These are phyloP conservation scores for Annulohypoxylon moriforme DNA, from an alignment of 495 filamentous ascomycete genomes.

Conservation along the genomic window DNA sequence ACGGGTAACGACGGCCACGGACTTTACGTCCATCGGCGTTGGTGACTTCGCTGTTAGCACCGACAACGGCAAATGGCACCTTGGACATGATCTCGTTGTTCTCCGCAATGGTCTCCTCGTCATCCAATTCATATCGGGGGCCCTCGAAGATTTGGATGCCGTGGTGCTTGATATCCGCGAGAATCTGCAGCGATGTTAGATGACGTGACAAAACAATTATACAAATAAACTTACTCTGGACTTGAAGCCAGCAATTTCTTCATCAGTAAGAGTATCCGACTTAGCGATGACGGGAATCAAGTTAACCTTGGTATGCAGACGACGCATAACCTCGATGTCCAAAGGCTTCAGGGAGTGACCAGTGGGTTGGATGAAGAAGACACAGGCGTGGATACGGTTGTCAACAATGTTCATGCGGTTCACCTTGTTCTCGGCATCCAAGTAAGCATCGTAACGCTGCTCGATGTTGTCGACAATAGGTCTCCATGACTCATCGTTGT, in stretches of 20 bases:
- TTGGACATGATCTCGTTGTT: constrained; percentile 99
- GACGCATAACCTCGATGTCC: constrained; percentile 99
- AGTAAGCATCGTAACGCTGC: constrained; percentile 96
- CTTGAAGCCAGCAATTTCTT: constrained; percentile 95
- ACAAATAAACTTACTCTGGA: constrained; percentile 74
- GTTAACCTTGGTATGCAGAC: constrained; percentile 99
- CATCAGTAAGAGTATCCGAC: constrained; percentile 96
- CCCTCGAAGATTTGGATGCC: constrained; percentile 99
- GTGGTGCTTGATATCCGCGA: constrained; percentile 96
- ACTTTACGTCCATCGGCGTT: constrained; percentile 94
- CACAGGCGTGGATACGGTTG: constrained; percentile 97
- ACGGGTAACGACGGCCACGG: constrained; percentile 95
- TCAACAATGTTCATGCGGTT: constrained; percentile 99
- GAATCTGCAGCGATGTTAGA: constrained; percentile 70
- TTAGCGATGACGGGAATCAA: constrained; percentile 99
- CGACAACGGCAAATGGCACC: constrained; percentile 97
- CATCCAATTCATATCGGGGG: constrained; percentile 96
- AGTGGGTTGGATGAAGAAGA: constrained; percentile 99
- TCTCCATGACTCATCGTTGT: constrained; percentile 99
- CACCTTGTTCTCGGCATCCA: constrained; percentile 99
- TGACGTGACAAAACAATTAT: constrained; percentile 4
- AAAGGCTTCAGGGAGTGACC: constrained; percentile 99
- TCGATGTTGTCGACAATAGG: constrained; percentile 99
- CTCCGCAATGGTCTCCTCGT: constrained; percentile 99
- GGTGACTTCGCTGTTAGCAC: constrained; percentile 91